Conservation (phyloP, 148 eudicot species). For the Rhododendron griersonianum region DNA sequence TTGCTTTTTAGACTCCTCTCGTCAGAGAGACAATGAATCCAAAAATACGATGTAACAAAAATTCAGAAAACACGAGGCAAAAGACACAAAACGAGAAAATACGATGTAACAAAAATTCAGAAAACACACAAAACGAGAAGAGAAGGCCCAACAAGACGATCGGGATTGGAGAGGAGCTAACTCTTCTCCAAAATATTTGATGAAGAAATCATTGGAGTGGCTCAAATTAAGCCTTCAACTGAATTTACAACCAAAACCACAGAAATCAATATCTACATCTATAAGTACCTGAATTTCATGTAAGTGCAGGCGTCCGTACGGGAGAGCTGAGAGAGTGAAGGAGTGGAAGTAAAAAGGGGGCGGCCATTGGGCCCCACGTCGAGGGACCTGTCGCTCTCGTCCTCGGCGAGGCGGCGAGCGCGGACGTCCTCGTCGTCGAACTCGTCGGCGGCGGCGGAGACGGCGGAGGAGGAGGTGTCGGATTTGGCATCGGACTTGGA, state of each 20-base stretch:
- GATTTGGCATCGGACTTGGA: slow-evolving; percentile 20
- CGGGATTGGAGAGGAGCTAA: not conserved
- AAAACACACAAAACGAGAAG: too few species aligned
- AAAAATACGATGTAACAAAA: too few species aligned
- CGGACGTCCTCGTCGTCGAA: slow-evolving; percentile 38
- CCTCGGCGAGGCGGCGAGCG: slow-evolving; percentile 41
- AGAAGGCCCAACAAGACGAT: not conserved
- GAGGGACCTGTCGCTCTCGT: slow-evolving; percentile 61
- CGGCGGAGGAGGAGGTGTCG: slow-evolving; percentile 18
- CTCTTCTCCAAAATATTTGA: not conserved
- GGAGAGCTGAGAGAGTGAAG: slow-evolving; percentile 49
- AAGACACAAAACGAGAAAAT: too few species aligned
- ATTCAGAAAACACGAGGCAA: too few species aligned
- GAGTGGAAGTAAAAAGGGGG: slow-evolving; percentile 54
- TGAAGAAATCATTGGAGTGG: not conserved
- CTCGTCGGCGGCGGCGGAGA: slow-evolving; percentile 29
- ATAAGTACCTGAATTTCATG: slow-evolving; percentile 55
- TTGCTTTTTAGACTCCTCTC: too few species aligned
- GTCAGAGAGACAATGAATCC: too few species aligned
- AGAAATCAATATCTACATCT: not conserved
- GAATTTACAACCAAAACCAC: not conserved
- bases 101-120: too few species aligned
- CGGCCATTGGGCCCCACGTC: slow-evolving; percentile 79
- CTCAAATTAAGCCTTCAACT: not conserved
- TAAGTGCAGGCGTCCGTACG: slow-evolving; percentile 48